Conservation (phyloP, 2,329 filamentous ascomycete species). For the Colletotrichum camelliae region DNA sequence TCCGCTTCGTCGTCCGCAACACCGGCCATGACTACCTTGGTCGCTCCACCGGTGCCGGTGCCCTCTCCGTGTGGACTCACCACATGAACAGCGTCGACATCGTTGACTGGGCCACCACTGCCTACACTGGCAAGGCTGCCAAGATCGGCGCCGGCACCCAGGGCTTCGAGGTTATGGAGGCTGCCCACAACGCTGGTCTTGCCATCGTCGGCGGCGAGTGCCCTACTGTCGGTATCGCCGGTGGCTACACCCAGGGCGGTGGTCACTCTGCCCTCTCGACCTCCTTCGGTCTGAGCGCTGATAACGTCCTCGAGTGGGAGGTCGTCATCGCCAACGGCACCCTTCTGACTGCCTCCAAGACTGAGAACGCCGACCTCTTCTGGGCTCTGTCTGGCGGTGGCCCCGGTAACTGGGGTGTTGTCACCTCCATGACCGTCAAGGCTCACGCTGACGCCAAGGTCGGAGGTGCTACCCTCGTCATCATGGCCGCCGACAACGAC, state of each 20-base stretch:
- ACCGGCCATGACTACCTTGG: conserved; percentile 61
- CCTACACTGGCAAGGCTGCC: conserved; percentile 27
- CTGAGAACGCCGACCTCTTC: conserved; percentile 50
- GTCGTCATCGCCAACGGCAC: conserved; percentile 52
- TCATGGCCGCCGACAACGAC: conserved; percentile 30
- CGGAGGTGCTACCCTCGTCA: conserved; percentile 34
- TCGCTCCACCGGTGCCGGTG: conserved; percentile 56
- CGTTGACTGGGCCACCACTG: conserved; percentile 27
- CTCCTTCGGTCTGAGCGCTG: conserved; percentile 61
- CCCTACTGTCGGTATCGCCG: conserved; percentile 60
- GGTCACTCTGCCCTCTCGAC: conserved; percentile 61
- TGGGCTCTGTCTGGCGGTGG: conserved; percentile 56
- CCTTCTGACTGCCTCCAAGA: conserved; percentile 45
- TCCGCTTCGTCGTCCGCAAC: conserved; percentile 56
- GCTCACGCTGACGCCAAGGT: conserved; percentile 37
- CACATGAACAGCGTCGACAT: conserved; percentile 43
- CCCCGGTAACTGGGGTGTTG: conserved; percentile 45
- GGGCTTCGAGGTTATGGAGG: conserved; percentile 44
- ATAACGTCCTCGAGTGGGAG: conserved; percentile 57
- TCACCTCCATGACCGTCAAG: conserved; percentile 41
- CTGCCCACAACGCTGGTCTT: conserved; percentile 2
- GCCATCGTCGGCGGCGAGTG: conserved; percentile 49
- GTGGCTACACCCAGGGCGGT: conserved; percentile 66
- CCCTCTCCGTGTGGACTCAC: conserved; percentile 53
- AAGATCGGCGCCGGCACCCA: conserved; percentile 59